These are phyloP conservation scores for Otatea glauca DNA, from an alignment of 176 grass and related monocot species.

Conservation along the genomic window DNA sequence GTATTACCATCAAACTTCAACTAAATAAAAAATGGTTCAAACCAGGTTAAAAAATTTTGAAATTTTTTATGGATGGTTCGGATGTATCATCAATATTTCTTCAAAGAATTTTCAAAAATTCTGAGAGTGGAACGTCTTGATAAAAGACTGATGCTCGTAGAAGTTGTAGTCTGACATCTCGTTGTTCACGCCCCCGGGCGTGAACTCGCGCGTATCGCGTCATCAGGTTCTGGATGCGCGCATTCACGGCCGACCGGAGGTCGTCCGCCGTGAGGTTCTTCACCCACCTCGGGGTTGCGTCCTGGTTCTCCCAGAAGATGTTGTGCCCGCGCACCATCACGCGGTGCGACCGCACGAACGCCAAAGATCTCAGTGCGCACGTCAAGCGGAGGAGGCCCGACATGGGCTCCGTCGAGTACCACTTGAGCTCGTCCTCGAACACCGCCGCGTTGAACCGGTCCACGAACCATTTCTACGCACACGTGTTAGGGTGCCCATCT, in stretches of 20 bases:
- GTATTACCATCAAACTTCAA: too few species aligned
- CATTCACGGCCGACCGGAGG: constrained; percentile 74
- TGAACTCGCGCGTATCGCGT: constrained; percentile 89
- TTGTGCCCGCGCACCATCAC: constrained; percentile 91
- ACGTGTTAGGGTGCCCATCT: neutral
- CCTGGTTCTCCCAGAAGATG: constrained; percentile 99
- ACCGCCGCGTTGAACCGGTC: constrained; percentile 94
- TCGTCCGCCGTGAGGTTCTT: constrained; percentile 69
- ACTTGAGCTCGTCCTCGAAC: constrained; percentile 99
- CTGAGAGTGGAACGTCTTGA: too few species aligned
- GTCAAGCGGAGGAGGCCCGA: constrained; percentile 70
- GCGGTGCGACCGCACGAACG: constrained; percentile 79
- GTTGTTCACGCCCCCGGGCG: constrained; percentile 97
- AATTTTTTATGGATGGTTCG: too few species aligned
- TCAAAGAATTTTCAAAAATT: too few species aligned
- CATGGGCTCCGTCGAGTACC: constrained; percentile 92
- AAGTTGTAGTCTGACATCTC: constrained; percentile 98
- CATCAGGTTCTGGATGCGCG: constrained; percentile 80
- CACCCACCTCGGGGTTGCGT: constrained; percentile 78
- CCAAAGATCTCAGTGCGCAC: constrained; percentile 75
- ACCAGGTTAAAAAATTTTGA: too few species aligned
- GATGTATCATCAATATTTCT: too few species aligned
- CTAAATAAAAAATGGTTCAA: too few species aligned
- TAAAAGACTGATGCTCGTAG: too few species aligned
- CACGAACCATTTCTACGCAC: constrained; percentile 74